Percentiles rank a stretch among this genome's conserved stretches.
phyloP scores from a whole-genome alignment of 331 rosid species.

The Quercus lobata region DNA sequence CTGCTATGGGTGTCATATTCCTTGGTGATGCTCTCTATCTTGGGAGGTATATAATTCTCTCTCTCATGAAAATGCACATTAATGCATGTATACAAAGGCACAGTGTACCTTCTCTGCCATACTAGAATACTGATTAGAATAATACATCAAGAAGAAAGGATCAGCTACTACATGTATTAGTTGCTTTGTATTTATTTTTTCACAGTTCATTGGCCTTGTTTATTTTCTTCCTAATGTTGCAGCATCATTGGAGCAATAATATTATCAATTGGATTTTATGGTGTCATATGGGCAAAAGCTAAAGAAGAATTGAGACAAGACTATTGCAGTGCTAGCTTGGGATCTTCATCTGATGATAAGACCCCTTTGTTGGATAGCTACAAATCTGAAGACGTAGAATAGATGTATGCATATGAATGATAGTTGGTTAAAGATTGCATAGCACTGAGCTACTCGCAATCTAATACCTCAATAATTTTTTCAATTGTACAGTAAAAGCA shows the following conservation, averaged over 20 bases:
- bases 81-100: too few relatives aligned
- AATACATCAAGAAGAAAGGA: too few relatives aligned
- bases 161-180: neutral
- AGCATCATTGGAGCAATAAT: constrained; percentile 37
- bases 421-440: neutral
- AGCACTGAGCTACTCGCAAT: neutral
- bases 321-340: neutral
- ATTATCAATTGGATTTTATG: constrained; percentile 34
- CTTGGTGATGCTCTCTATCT: constrained; percentile 39
- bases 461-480: neutral
- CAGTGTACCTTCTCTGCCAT: neutral
- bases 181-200: neutral
- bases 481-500: neutral
- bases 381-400: neutral
- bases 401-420: neutral
- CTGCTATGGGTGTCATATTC: constrained; percentile 25
- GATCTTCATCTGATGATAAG: neutral
- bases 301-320: constrained; percentile 10
- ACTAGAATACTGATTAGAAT: neutral
- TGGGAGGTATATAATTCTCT: constrained; percentile 27
- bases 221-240: neutral
- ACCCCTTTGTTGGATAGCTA: constrained; percentile 30
- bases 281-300: constrained; percentile 31
- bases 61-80: neutral
- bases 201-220: neutral